Percentiles rank a stretch among this genome's conserved stretches.
Evolutionary conservation across 352 stramenopile genomes (phyloP).

Genomic region (Saprolegnia diclina): DNA sequence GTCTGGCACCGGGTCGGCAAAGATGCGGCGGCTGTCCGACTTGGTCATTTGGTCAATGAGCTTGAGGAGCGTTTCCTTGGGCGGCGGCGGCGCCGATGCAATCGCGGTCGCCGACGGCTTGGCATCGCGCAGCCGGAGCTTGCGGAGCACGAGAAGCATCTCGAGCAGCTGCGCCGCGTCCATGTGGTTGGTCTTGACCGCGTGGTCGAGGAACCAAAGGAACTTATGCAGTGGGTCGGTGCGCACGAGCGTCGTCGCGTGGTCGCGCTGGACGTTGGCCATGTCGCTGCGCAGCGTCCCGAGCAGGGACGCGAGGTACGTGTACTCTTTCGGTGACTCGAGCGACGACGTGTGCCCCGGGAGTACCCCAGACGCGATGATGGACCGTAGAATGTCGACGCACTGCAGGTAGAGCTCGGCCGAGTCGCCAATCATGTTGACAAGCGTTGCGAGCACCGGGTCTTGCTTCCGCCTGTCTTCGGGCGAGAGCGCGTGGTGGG

Average conservation of each 20-base stretch:
- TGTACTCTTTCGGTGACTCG: slow-evolving; percentile 69
- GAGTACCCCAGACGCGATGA: slow-evolving; percentile 61
- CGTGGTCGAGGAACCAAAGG: slow-evolving; percentile 81
- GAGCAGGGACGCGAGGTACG: slow-evolving; percentile 78
- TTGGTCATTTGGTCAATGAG: slow-evolving; percentile 81
- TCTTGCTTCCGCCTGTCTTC: slow-evolving; percentile 73
- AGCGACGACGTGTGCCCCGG: slow-evolving; percentile 41
- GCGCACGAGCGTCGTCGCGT: slow-evolving; percentile 58
- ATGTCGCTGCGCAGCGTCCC: slow-evolving; percentile 72
- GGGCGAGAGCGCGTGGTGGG: slow-evolving; percentile 20
- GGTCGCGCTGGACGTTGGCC: slow-evolving; percentile 75
- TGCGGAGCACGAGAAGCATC: slow-evolving; percentile 60
- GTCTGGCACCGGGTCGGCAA: slow-evolving; percentile 76
- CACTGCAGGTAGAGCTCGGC: slow-evolving; percentile 72
- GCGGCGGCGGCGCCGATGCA: slow-evolving; percentile 35
- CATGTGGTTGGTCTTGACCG: slow-evolving; percentile 46
- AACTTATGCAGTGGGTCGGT: slow-evolving; percentile 83
- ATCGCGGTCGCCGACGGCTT: slow-evolving; percentile 30
- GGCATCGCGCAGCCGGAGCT: slow-evolving; percentile 59
- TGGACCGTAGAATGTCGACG: slow-evolving; percentile 73
- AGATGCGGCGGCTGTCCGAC: slow-evolving; percentile 66
- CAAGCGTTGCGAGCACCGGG: slow-evolving; percentile 50
- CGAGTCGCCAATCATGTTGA: slow-evolving; percentile 78
- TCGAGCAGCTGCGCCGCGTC: slow-evolving; percentile 59
- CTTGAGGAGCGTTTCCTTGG: slow-evolving; percentile 55